phyloP scores from a whole-genome alignment of 1,139 yeast genomes.

The Candida labiduridarum region DNA sequence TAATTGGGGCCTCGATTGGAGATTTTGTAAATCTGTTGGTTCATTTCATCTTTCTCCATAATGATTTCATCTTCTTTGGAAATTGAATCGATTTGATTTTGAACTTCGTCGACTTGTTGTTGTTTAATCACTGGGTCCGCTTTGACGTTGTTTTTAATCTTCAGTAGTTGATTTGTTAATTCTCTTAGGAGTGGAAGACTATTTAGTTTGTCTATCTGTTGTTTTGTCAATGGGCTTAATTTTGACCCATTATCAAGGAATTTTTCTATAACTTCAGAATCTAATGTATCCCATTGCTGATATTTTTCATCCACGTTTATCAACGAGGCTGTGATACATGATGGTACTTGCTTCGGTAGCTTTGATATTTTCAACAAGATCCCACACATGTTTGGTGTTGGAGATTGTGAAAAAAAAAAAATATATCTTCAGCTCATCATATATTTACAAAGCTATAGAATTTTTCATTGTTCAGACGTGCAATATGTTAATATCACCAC shows the following conservation, averaged over 20 bases:
- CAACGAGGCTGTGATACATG: conserved; percentile 4
- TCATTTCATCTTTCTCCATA: conserved; percentile 4
- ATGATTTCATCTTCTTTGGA: conserved; percentile 16
- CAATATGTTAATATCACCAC: not conserved
- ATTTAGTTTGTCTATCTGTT: conserved; percentile 29
- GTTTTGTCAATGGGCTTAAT: conserved; percentile 19
- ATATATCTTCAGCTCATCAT: not conserved
- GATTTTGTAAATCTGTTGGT: conserved; percentile 40
- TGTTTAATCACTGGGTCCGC: conserved; percentile 18
- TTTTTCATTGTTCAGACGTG: not conserved
- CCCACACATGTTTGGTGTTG: conserved; percentile 16
- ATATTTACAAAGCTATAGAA: not conserved
- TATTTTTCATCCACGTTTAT: not conserved
- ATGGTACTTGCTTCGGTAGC: conserved; percentile 1
- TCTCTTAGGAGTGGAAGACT: conserved; percentile 26
- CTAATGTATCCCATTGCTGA: conserved; percentile 25
- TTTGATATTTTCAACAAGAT: conserved; percentile 13
- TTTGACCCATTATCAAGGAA: conserved; percentile 22
- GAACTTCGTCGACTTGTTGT: conserved; percentile 17
- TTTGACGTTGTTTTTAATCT: conserved; percentile 35
- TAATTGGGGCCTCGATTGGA: conserved; percentile 60
- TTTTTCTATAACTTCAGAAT: conserved; percentile 15
- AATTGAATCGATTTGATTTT: conserved; percentile 19
- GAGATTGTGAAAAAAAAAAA: not conserved
- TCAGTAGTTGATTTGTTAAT: conserved; percentile 24